Evolutionary conservation across 768 basidiomycete genomes (phyloP).

Genomic region (Suillus decipiens): DNA sequence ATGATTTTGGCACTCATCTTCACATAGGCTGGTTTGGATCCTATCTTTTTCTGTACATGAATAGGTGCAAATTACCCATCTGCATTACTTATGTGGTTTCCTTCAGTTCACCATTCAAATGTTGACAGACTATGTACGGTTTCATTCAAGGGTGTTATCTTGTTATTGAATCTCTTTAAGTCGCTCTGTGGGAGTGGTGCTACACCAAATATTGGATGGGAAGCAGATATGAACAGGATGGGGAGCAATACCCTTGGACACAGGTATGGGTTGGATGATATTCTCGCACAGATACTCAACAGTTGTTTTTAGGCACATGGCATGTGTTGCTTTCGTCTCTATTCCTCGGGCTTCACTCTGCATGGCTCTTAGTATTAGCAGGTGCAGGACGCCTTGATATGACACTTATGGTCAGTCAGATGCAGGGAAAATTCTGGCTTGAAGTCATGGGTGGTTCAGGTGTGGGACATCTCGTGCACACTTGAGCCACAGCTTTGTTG

Average conservation of each 20-base stretch:
- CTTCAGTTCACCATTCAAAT: conserved; percentile 27
- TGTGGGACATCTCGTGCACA: conserved; percentile 92
- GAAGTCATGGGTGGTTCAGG: conserved; percentile 67
- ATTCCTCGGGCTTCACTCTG: conserved; percentile 78
- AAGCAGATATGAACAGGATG: conserved; percentile 20
- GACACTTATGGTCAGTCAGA: conserved; percentile 94
- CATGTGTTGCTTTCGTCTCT: conserved; percentile 63
- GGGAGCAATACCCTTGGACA: conserved; percentile 22
- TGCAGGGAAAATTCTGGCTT: conserved; percentile 96
- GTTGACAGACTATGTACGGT: conserved; percentile 24
- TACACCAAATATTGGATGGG: conserved; percentile 32
- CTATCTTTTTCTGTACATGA: conserved; percentile 27
- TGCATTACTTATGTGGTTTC: not conserved
- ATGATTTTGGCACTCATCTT: not conserved
- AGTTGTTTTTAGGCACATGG: conserved; percentile 16
- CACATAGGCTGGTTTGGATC: conserved; percentile 26
- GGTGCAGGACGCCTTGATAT: conserved; percentile 92
- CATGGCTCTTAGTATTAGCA: conserved; percentile 86
- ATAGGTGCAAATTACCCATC: not conserved
- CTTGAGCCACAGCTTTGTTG: too few relatives aligned
- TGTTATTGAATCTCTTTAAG: conserved; percentile 12
- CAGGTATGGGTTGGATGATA: conserved; percentile 17
- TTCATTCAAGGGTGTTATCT: not conserved
- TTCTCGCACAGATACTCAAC: conserved; percentile 44
- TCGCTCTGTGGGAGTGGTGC: conserved; percentile 33